Base-by-base conservation (phyloP, 164 flowering plant species). In the Macadamia integrifolia region DNA sequence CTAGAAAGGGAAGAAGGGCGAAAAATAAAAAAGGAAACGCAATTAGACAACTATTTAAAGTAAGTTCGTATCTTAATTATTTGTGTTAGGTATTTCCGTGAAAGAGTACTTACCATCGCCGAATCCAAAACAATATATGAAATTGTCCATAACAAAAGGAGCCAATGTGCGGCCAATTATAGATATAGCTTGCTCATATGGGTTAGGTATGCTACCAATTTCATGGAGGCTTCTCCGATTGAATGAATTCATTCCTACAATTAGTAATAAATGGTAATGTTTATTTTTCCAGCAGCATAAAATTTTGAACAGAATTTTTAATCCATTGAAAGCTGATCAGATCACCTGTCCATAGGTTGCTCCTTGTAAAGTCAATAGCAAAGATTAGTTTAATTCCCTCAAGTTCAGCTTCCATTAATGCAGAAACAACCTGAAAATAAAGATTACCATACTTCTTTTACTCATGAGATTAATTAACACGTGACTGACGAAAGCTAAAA, bases 121-220 rank as follows among this genome's bases (percentile, higher is more conserved):
- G 77, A 93, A 93, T 65, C 98, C 98, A 78, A 88, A 91, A 79
- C 98, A 93, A 59, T 95, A 97, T 76, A 93, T 91, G 75, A 93
- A 70, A 64, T 87, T 83, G 74, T 93, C 98, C 74, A 91, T 97
- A 71, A 91, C 98, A 67, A 91, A 93, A 31, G 93, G 87, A 72
- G 97, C 78, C 55, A 93, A 74, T 30, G 97, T 90, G 9, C 82
- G 86, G n/a, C 97, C 95, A 78, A 93, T 88, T 50, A 93, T 88
- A 59, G 98, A 89, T 65, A 93, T 93, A 50, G 98, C 97, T 81
- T 90, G 92, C 71, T 90, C 92, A 61, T 93, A 93, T 1, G 98
- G 98, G 70, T 93, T 93, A 23, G 79, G 90, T 11, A 52, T 74
- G 64, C 60, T 74, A 43, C 91, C 82, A 58, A 23, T 75, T 14